A percentile compares a stretch with the other conserved stretches of the same genome.
Conservation (phyloP, 352 stramenopile genomes). For the Globisporangium paroecandrum region DNA sequence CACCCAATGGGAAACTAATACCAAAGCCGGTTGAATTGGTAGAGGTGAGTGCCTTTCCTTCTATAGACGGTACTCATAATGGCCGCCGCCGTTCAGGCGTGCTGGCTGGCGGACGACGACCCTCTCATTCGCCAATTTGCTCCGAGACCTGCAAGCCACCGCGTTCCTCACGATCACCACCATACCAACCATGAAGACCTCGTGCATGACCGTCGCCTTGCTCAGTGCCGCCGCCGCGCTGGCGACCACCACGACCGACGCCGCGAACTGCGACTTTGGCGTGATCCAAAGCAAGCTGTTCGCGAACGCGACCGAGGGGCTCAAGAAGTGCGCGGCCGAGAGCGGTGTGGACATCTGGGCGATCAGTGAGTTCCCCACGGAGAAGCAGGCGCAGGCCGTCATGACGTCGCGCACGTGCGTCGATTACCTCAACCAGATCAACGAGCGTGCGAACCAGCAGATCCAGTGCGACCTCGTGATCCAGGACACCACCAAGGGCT, state of each 20-base stretch:
- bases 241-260: constrained; percentile 12
- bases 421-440: constrained; percentile 70
- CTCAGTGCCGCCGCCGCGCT: constrained; percentile 20
- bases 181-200: constrained; percentile 25
- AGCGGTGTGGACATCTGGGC: constrained; percentile 55
- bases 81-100: too few relatives aligned
- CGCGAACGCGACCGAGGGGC: constrained; percentile 42
- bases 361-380: constrained; percentile 35
- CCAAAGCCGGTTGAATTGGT: background rate
- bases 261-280: constrained; percentile 40
- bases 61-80: background rate
- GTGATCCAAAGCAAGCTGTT: constrained; percentile 47
- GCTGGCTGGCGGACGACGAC: background rate
- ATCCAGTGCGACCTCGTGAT: constrained; percentile 52
- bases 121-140: constrained; percentile 6
- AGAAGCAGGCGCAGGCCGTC: constrained; percentile 38
- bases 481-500: constrained; percentile 32
- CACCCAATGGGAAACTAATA: background rate
- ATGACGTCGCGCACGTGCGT: constrained; percentile 51
- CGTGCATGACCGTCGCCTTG: constrained; percentile 18
- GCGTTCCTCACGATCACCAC: background rate
- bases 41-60: background rate
- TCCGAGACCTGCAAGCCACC: background rate
- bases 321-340: constrained; percentile 30
- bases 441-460: constrained; percentile 45